Conservation (phyloP, 805 yeast genomes). For the Saturnispora ahearnii region DNA sequence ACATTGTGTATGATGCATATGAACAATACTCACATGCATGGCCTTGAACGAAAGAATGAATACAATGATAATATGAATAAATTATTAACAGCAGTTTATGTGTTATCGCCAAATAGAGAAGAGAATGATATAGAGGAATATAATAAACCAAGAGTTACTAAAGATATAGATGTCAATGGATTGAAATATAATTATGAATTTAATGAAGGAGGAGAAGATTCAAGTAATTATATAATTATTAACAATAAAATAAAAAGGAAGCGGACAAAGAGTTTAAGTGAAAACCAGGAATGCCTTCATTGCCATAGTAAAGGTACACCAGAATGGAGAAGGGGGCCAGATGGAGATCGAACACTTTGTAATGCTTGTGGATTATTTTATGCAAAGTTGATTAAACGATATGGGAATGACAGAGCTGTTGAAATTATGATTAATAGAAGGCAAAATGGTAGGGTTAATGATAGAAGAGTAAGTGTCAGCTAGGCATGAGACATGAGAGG, state of each 20-base stretch:
- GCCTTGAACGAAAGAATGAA: neutral
- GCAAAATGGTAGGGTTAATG: constrained; percentile 19
- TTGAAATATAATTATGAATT: neutral
- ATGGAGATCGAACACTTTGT: constrained; percentile 66
- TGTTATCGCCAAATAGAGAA: neutral
- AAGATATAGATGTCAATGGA: neutral
- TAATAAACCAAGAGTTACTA: neutral
- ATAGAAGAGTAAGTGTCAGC: constrained; percentile 21
- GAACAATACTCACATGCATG: neutral
- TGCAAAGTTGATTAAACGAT: constrained; percentile 53
- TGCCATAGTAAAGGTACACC: constrained; percentile 59
- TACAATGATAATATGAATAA: neutral
- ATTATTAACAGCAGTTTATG: neutral
- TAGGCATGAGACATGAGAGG: neutral
- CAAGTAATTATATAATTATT: neutral
- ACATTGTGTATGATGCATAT: constrained; percentile 23
- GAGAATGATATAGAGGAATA: neutral
- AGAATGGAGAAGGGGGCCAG: constrained; percentile 80
- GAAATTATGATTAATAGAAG: constrained; percentile 30
- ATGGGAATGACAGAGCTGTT: constrained; percentile 46
- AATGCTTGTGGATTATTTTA: constrained; percentile 78
- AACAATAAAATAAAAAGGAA: neutral
- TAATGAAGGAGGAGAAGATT: neutral
- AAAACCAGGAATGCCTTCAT: constrained; percentile 12
- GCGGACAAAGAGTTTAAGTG: neutral